Evolutionary conservation across 2,329 filamentous ascomycete genomes (phyloP), one percentile per base, ranked within the genome.

Genomic region (Domatiomyces globalis): DNA sequence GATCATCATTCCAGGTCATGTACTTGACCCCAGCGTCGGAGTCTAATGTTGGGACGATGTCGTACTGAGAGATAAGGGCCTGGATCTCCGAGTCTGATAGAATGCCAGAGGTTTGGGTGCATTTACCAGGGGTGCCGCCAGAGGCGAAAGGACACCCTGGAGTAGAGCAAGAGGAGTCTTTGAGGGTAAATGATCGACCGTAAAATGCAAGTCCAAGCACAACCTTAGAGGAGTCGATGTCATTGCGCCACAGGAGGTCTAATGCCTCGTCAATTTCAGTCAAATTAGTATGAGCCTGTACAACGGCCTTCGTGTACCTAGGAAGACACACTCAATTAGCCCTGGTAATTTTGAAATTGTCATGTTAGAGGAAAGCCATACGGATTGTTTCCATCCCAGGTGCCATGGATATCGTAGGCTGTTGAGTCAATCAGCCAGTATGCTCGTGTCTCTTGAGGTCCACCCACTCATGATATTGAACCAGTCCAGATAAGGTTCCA

Each of bases 381-480:
- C 17, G 20, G n/a, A 47, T 9, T 3, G 12, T 27, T n/a, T 2
- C 15, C 18, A 17, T 29, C 17, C 42, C 15, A 52, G 12, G 27
- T 12, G 4, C 50, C 49, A 51, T 57, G 62, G 4, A 62, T 50
- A 52, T 64, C 63, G 36, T 64, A 65, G 8, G 59, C 22, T n/a
- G n/a, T n/a, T n/a, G n/a, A n/a, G n/a, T n/a, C n/a, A n/a, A n/a
- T n/a, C n/a, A n/a, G n/a, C n/a, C n/a, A n/a, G n/a, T n/a, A n/a
- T n/a, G n/a, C n/a, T n/a, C n/a, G n/a, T n/a, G n/a, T n/a, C n/a
- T n/a, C n/a, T n/a, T n/a, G n/a, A n/a, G n/a, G n/a, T n/a, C n/a
- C n/a, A n/a, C n/a, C n/a, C n/a, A n/a, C n/a, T 56, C 61, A 65
- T 64, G n/a, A 60, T n/a, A 39, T 64, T 64, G 49, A 63, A 59